Base-by-base conservation (phyloP, 169 alveolate species). In the Plasmodium ovale region DNA sequence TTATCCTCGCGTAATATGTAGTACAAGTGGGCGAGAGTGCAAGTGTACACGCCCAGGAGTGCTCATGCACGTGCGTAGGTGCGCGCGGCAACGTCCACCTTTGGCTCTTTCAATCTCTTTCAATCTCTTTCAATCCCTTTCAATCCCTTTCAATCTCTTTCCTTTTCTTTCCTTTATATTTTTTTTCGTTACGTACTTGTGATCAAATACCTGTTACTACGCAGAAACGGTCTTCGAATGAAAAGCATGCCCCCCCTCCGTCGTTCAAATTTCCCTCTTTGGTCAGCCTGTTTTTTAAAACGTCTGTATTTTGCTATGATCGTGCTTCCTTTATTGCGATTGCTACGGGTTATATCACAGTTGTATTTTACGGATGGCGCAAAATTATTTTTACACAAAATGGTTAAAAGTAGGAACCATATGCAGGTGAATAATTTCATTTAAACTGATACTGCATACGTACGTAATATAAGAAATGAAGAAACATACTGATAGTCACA, bases 401-500 rank as follows among this genome's bases (percentile, higher is more conserved):
- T 33, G 16, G 64, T 19, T 44, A 79, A 64, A 65, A 79, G 73
- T 23, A 67, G 12, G 10, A 56, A 39, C 21, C 23, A 79, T 65
- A 79, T 49, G 16, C 47, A 79, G 51, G 19, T 65, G 21, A 65
- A 79, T 25, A 79, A 37, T 65, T 79, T 79, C 89, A 79, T 79
- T 79, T 79, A 79, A 21, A 33, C 51, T 65, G 27, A 51, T 79
- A 31, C 56, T 39, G 62, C 77, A 77, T 62, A 16, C 33, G 25
- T 64, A 77, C 59, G 37, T 73, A 73, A n/a, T n/a, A n/a, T n/a
- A n/a, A n/a, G n/a, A n/a, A n/a, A n/a, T n/a, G n/a, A n/a, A n/a
- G n/a, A n/a, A n/a, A n/a, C n/a, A n/a, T n/a, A n/a, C n/a, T n/a
- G n/a, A n/a, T n/a, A n/a, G n/a, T n/a, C n/a, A n/a, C n/a, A n/a